Evolutionary conservation across 1,139 yeast genomes (phyloP), one percentile per base, ranked within the genome.

Genomic region (Yamadazyma trypodendri): DNA sequence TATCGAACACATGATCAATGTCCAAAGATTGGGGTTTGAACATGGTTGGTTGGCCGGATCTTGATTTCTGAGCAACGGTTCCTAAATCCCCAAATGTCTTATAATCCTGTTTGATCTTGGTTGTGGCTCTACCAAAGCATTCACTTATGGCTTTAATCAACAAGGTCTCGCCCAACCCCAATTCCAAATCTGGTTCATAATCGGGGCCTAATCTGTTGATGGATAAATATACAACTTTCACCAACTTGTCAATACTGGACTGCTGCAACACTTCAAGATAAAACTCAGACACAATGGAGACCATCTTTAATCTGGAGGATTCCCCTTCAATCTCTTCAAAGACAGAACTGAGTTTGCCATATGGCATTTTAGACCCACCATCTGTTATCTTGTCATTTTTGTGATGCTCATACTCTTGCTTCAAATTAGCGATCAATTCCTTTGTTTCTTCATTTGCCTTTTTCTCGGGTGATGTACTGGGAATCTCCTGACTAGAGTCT

Each of bases 161-260:
- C 13, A 92, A 59, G 0, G 94, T 81, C 58, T 92, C 98, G 11
- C 98, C 99, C 3, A 92, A 72, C 0, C 98, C 97, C 25, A 92
- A 65, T 54, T 92, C 98, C 43, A 90, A 67, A 28, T 94, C 96
- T 0, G 75, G 75, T 53, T 88, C 96, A 56, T 92, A 92, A 56
- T 92, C 98, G 0, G 98, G 98, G 0, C 97, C 97, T 12, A 92
- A 68, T 39, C 94, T 68, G 56, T 90, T 90, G 54, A 90, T 89
- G 60, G 85, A 86, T 13, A 92, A 70, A 52, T 90, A 92, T 1
- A 90, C 85, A 1, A 87, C 79, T 42, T 77, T 78, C 4, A 86
- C 73, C 40, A 92, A 63, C 35, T 78, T 81, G 12, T 71, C 65
- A 1, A 87, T 81, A 15, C 62, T 51, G 9, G 79, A 70, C 18